Conservation (phyloP, 345 rosid genomes). For the Cardamine resedifolia region DNA sequence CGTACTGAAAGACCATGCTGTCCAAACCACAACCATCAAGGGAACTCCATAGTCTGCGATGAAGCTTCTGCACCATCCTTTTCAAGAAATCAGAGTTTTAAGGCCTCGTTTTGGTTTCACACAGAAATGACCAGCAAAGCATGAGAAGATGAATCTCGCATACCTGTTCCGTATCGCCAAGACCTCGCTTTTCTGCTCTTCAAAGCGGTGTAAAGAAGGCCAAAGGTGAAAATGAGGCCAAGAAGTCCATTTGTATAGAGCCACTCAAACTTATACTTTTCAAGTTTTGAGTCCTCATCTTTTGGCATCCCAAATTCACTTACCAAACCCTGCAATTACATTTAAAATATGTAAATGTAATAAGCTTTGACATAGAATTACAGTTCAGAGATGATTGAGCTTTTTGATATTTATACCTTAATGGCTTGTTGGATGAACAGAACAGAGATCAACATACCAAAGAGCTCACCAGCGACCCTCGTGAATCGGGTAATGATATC, state of each 20-base stretch:
- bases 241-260: constrained; percentile 71
- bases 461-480: constrained; percentile 78
- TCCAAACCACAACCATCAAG: constrained; percentile 80
- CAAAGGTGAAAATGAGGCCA: constrained; percentile 68
- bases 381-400: not conserved
- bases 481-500: constrained; percentile 73
- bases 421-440: constrained; percentile 85
- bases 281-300: constrained; percentile 43
- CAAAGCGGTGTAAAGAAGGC: constrained; percentile 62
- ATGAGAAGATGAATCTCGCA: constrained; percentile 1
- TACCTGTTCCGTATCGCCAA: constrained; percentile 73
- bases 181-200: constrained; percentile 78
- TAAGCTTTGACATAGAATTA: not conserved
- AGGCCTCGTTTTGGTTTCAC: not conserved
- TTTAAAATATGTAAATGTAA: no score
- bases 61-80: constrained; percentile 63
- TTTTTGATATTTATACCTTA: constrained; percentile 41
- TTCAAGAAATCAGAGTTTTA: not conserved
- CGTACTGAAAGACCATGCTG: constrained; percentile 53
- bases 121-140: not conserved
- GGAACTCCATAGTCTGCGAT: constrained; percentile 90
- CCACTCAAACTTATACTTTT: constrained; percentile 62
- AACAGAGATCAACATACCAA: constrained; percentile 79
- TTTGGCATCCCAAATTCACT: constrained; percentile 58
- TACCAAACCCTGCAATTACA: constrained; percentile 55